Base-by-base conservation (phyloP, 176 grass and related monocot species). In the Melocanna baccifera region DNA sequence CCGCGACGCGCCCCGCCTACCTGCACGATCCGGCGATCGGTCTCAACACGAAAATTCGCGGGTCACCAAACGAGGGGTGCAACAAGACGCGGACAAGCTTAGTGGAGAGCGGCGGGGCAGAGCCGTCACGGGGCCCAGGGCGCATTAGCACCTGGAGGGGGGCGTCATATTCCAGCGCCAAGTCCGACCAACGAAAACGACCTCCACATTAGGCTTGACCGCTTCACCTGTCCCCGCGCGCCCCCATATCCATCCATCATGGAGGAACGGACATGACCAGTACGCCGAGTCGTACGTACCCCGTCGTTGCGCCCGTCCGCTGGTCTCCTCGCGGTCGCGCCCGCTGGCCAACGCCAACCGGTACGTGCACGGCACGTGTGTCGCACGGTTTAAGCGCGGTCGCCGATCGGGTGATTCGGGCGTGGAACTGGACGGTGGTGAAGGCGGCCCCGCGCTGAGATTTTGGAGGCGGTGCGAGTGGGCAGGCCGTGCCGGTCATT, bases 81-180 rank as follows among this genome's bases (percentile, higher is more conserved):
- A 4, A 16, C 4, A 14, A 30, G 61, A 69, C 40, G 75, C 52
- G 46, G 57, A 48, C 43, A 45, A 30, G 5, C 32, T 45, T 18
- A 61, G 72, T 77, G 86, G 86, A 71, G 86, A 69, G 41, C 51
- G 85, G 78, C 85, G 46, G 6, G 43, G 25, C 18, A 16, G 56
- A 45, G 72, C 25, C 67, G 26, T 79, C 86, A 15, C 57, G 81
- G 81, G 81, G 9, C 87, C 87, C 81, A 1, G 47, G 15, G 41
- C 30, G 84, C 75, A 85, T 26, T 78, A 78, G 37, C 74, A 29
- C 53, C 42, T 53, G 73, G 64, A 51, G 48, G 78, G 16, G 20
- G 29, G 52, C 53, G 51, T 62, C 73, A 34, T 34, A 29, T 37
- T 77, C 72, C 53, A 48, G 47, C 72, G 7, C 51, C 75, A n/a